phyloP scores from a whole-genome alignment of 345 rosid species.

The Acer negundo region DNA sequence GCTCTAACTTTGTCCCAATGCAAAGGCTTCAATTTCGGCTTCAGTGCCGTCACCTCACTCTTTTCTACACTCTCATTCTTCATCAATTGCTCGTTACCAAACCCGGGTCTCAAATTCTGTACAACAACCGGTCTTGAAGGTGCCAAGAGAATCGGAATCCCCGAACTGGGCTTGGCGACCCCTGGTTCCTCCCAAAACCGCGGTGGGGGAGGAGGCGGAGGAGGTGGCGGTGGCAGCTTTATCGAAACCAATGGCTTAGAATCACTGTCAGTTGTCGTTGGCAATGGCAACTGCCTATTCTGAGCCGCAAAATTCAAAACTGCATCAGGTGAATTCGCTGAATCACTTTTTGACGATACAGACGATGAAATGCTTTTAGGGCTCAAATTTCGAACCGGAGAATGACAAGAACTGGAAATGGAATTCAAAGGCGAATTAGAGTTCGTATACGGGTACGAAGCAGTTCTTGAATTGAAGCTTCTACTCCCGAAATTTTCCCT shows the following conservation, averaged over 20 bases:
- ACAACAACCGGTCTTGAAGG: conserved; percentile 42
- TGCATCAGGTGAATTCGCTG: conserved; percentile 22
- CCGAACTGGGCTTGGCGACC: conserved; percentile 20
- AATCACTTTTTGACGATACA: conserved; percentile 24
- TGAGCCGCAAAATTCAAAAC: conserved; percentile 21
- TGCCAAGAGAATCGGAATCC: conserved; percentile 40
- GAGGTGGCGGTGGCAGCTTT: conserved; percentile 79
- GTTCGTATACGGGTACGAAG: conserved; percentile 57
- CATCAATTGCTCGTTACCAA: conserved; percentile 24
- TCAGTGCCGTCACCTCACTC: conserved; percentile 42
- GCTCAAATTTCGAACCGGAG: conserved; percentile 42
- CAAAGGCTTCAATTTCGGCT: conserved; percentile 85
- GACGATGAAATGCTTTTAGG: conserved; percentile 26
- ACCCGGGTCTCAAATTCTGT: conserved; percentile 21
- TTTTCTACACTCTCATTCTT: conserved; percentile 28
- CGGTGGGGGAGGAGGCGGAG: conserved; percentile 61
- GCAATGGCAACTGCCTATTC: conserved; percentile 27
- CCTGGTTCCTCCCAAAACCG: conserved; percentile 55
- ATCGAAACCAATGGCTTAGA: conserved; percentile 21
- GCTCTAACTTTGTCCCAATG: conserved; percentile 99
- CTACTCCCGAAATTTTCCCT: conserved; percentile 48
- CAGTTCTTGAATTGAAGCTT: conserved; percentile 66
- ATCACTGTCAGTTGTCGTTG: conserved; percentile 22
- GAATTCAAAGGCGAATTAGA: conserved; percentile 60
- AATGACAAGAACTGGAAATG: conserved; percentile 34